Conservation (phyloP, 345 rosid genomes). For the Rhodamnia rubescens region DNA sequence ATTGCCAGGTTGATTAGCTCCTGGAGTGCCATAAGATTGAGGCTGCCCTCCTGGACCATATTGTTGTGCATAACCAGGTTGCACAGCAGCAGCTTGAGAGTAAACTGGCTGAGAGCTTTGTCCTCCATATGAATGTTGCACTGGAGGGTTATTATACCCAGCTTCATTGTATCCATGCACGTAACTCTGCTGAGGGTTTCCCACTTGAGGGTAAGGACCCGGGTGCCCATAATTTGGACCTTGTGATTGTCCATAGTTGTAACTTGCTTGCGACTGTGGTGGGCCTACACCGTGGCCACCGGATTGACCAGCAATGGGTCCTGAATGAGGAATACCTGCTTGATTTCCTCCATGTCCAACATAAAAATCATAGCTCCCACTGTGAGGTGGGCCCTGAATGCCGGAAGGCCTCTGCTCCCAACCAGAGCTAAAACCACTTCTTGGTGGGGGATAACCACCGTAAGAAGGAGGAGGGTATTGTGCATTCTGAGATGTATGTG, state of each 20-base stretch:
- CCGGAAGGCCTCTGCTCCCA: conserved; percentile 63
- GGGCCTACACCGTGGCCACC: conserved; percentile 14
- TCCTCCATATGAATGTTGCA: conserved; percentile 46
- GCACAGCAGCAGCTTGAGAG: conserved; percentile 34
- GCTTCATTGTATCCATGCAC: conserved; percentile 59
- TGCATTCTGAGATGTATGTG: conserved; percentile 50
- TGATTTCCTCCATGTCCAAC: conserved; percentile 55
- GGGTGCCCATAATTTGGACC: conserved; percentile 62
- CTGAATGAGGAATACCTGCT: conserved; percentile 24
- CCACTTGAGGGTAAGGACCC: conserved; percentile 45
- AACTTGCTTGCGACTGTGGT: conserved; percentile 37
- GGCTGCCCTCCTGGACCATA: conserved; percentile 30
- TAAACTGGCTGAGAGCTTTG: conserved; percentile 45
- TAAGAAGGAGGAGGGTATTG: conserved; percentile 55
- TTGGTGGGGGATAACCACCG: conserved; percentile 58
- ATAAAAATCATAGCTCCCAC: conserved; percentile 68
- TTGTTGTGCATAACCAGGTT: conserved; percentile 55
- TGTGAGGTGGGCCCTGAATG: conserved; percentile 17
- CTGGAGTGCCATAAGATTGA: conserved; percentile 55
- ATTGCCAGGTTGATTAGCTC: conserved; percentile 47
- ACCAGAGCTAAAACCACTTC: conserved; percentile 51
- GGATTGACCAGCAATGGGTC: conserved; percentile 27
- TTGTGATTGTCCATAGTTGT: conserved; percentile 61
- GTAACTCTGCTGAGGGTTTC: conserved; percentile 44
- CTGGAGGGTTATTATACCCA: conserved; percentile 36